Base-by-base conservation (phyloP, 495 filamentous ascomycete genomes). In the Xylaria telfairii region DNA sequence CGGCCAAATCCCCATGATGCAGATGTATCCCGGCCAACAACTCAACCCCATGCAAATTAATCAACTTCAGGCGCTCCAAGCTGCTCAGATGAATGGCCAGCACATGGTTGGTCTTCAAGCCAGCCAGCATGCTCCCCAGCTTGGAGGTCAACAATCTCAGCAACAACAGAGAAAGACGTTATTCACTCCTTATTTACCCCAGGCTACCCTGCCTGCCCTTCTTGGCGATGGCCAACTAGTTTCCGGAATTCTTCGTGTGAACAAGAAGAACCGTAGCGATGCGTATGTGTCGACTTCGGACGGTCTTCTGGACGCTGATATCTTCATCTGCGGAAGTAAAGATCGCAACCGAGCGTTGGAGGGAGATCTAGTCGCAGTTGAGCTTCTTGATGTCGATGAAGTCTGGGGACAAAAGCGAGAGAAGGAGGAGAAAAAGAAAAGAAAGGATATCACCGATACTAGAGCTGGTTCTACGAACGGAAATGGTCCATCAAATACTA, bases 381-480 rank as follows among this genome's bases (percentile, higher is more conserved):
- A 99, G 79, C 90, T 99, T 24, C 90, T 99, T 34, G 96, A 99
- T 78, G 96, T 99, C 3, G 96, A 98, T 79, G 96, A 99, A 76
- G 96, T 99, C 12, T 99, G 96, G 96, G 89, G 91, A 19, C 96
- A 99, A 83, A 99, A 99, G 85, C 92, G 93, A 28, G 96, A 99
- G 79, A 99, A 99, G 78, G 96, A 99, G 80, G 96, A 99, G 76
- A 99, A 99, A 86, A 99, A 99, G 90, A 98, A 98, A 85, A 92
- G 96, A 79, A 99, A 99, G 85, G 96, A 99, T 76, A 96, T 97
- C 69, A 96, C 94, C 28, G 96, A 98, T 76, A 93, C 93, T 57
- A 90, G 96, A 67, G 90, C 89, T 42, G 88, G 90, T 53, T 91
- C 90, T 69, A 92, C 84, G 39, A 92, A 90, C 74, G 90, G 92